phyloP scores from a whole-genome alignment of 1,284 basidiomycete genomes.

The Sanguinoderma infundibulare region DNA sequence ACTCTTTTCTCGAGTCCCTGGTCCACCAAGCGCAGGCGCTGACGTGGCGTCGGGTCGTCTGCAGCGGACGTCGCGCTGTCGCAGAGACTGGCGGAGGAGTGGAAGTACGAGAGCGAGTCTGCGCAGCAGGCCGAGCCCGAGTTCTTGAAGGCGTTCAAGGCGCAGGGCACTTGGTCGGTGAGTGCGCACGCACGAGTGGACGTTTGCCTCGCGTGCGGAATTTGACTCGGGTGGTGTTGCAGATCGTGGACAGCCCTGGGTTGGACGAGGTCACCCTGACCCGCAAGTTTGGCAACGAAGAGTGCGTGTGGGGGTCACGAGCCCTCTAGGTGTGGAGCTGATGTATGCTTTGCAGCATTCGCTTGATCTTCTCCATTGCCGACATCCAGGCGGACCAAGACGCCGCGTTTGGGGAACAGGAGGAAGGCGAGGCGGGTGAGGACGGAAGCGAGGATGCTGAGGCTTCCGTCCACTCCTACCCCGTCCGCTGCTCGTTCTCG shows the following conservation, averaged over 20 bases:
- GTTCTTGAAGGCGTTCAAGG: slow-evolving; percentile 81
- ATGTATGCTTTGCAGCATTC: slow-evolving; percentile 53
- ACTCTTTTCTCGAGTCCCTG: background rate
- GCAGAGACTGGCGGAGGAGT: slow-evolving; percentile 82
- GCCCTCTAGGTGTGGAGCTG: too few relatives aligned
- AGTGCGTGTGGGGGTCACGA: too few relatives aligned
- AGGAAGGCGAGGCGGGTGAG: slow-evolving; percentile 39
- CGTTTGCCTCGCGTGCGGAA: background rate
- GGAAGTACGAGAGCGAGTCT: slow-evolving; percentile 85
- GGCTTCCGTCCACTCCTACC: slow-evolving; percentile 52
- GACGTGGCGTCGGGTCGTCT: slow-evolving; percentile 2
- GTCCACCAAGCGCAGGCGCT: slow-evolving; percentile 3
- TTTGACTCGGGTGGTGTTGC: background rate
- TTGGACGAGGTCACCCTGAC: slow-evolving; percentile 85
- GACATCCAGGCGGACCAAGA: slow-evolving; percentile 65
- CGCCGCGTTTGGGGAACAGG: slow-evolving; percentile 48
- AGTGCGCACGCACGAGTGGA: slow-evolving; percentile 24
- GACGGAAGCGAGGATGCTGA: slow-evolving; percentile 48
- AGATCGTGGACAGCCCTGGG: slow-evolving; percentile 78
- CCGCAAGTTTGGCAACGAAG: slow-evolving; percentile 92
- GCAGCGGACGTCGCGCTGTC: slow-evolving; percentile 77
- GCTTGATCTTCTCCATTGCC: slow-evolving; percentile 83
- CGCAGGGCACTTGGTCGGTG: slow-evolving; percentile 79
- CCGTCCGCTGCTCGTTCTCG: slow-evolving; percentile 79
- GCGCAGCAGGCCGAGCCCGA: slow-evolving; percentile 62